A percentile compares a stretch with the other conserved stretches of the same genome.
Evolutionary conservation across 2,329 filamentous ascomycete species (phyloP).

Genomic region (Chaetomiaceae sp.): DNA sequence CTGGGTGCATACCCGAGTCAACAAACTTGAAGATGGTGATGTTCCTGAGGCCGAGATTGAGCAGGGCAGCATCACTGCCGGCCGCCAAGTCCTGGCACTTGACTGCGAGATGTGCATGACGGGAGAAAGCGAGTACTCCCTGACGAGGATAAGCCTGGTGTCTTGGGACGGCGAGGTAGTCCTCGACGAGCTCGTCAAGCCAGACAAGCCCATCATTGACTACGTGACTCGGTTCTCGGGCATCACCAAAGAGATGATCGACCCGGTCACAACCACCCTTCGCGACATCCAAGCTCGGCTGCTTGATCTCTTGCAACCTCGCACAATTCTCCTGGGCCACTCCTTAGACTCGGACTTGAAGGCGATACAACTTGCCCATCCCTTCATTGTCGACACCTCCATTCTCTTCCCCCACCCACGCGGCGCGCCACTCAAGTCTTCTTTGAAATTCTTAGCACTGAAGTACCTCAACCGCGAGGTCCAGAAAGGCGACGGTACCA

Average conservation of each 20-base stretch:
- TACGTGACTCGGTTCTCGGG: slow-evolving; percentile 91
- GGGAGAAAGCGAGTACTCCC: slow-evolving; percentile 69
- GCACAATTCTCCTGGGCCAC: slow-evolving; percentile 73
- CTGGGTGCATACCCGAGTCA: slow-evolving; percentile 77
- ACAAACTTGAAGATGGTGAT: slow-evolving; percentile 60
- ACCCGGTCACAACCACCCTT: slow-evolving; percentile 77
- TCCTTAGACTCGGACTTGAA: slow-evolving; percentile 79
- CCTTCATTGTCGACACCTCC: slow-evolving; percentile 88
- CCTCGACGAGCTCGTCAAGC: slow-evolving; percentile 89
- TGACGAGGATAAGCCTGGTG: slow-evolving; percentile 84
- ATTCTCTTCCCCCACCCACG: slow-evolving; percentile 87
- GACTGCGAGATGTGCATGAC: slow-evolving; percentile 99
- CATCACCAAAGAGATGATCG: slow-evolving; percentile 82
- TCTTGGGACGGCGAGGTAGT: slow-evolving; percentile 79
- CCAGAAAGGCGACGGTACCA: slow-evolving; percentile 66
- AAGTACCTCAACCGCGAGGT: slow-evolving; percentile 86
- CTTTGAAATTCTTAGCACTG: slow-evolving; percentile 81
- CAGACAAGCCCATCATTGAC: slow-evolving; percentile 79
- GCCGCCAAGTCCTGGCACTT: slow-evolving; percentile 71
- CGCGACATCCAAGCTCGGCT: slow-evolving; percentile 76
- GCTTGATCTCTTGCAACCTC: slow-evolving; percentile 65
- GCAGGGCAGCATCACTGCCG: slow-evolving; percentile 76
- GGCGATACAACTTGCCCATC: slow-evolving; percentile 81
- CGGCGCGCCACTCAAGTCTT: slow-evolving; percentile 83
- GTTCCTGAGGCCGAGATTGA: slow-evolving; percentile 68